Evolutionary conservation across 1,284 basidiomycete species (phyloP), one percentile per base, ranked within the genome.

Genomic region (Heterobasidion parviporum): DNA sequence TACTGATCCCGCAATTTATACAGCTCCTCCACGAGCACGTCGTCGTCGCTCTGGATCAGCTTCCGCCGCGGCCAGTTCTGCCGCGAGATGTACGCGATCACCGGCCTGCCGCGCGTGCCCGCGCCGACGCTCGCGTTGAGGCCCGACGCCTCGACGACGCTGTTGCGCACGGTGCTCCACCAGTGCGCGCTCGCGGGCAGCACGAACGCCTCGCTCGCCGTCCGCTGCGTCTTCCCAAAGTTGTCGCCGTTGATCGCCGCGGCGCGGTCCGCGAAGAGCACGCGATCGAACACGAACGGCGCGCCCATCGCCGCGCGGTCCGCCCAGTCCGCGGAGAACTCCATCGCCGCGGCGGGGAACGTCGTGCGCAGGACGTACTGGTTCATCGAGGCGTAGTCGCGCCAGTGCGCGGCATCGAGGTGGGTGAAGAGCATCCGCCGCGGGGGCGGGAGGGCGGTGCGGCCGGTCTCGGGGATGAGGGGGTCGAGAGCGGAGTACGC

Each of bases 61-160:
- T 81, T 87, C 32, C 92, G 77, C 16, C 91, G 74, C n/a, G 85
- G 87, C 91, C 92, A 94, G 9, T 78, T 82, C 66, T 95, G 92
- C 12, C 92, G 77, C 10, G 87, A 90, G 59, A 95, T 81, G 65
- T 94, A 94, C 9, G 91, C 94, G 70, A 94, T 92, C 35, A 94
- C 92, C 1, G 78, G 82, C 52, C 66, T 73, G 38, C 63, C 45
- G 57, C 64, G 38, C 55, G 67, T 74, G 57, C 63, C 65, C 14
- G 60, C 61, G 33, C 64, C 66, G 7, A 59, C 64, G 57, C 63
- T 65, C 44, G 67, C 65, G 26, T 76, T 75, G 32, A 84, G 66
- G 0, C 87, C 87, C 7, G 87, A 79, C 62, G 89, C 86, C 60
- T 81, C 77, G 53, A 91, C 74, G 34, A 93, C 80, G 56, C 84